Conservation (phyloP, 2,329 filamentous ascomycete species). For the Dryadomyces sulphureus region DNA sequence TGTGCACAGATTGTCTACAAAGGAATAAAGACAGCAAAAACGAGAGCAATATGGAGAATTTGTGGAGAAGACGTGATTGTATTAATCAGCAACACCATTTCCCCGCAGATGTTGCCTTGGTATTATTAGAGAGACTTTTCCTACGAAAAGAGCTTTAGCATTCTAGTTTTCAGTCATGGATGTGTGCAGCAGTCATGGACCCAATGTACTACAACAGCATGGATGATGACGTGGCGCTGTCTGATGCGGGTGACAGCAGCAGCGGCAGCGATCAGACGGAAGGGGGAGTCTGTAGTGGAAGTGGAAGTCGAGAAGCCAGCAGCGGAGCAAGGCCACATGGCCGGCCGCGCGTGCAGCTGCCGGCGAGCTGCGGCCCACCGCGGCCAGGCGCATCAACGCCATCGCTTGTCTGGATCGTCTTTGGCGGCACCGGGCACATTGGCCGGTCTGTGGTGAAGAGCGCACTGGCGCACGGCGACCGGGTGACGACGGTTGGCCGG, state of each 20-base stretch:
- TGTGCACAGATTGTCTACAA: conserved; percentile 1
- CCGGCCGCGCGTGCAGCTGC: conserved; percentile 44
- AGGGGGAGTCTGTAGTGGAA: too few relatives aligned
- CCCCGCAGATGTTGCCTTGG: too few relatives aligned
- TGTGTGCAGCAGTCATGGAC: too few relatives aligned
- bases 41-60: background rate
- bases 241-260: background rate
- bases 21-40: background rate
- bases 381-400: conserved; percentile 52
- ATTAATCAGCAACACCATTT: too few relatives aligned
- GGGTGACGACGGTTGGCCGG: conserved; percentile 74
- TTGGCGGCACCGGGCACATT: conserved; percentile 95
- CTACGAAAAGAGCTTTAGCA: too few relatives aligned
- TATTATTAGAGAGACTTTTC: too few relatives aligned
- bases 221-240: background rate
- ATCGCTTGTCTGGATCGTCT: conserved; percentile 85
- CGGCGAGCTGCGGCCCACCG: conserved; percentile 76
- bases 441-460: conserved; percentile 78
- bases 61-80: too few relatives aligned
- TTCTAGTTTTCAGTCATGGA: too few relatives aligned
- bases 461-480: conserved; percentile 65
- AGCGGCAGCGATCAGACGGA: too few relatives aligned
- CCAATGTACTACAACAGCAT: background rate
- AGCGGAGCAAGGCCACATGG: conserved; percentile 1
- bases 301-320: conserved; percentile 10